phyloP scores from a whole-genome alignment of 2,329 filamentous ascomycete species.

The Fusarium nelsonii region DNA sequence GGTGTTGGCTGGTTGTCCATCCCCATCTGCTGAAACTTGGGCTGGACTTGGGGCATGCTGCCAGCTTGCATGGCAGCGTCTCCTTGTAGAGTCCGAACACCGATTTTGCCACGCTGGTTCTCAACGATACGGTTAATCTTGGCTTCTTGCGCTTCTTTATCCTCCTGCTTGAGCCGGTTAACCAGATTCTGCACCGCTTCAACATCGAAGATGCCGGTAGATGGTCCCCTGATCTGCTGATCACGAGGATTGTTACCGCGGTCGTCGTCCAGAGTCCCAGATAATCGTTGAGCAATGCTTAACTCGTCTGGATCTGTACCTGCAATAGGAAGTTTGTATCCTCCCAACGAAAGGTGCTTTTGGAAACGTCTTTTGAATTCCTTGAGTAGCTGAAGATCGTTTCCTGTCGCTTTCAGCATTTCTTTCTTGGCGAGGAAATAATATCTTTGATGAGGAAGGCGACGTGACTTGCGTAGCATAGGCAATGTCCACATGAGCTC shows the following conservation, averaged over 20 bases:
- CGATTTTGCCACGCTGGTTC: background rate
- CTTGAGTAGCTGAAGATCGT: constrained; percentile 14
- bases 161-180: background rate
- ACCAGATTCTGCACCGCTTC: constrained; percentile 17
- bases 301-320: constrained; percentile 21
- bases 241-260: background rate
- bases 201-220: constrained; percentile 31
- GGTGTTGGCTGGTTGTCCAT: constrained; percentile 21
- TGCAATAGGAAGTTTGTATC: constrained; percentile 37
- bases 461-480: constrained; percentile 42
- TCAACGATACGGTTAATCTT: constrained; percentile 7
- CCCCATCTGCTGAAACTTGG: constrained; percentile 31
- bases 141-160: constrained; percentile 3
- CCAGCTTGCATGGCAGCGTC: constrained; percentile 21
- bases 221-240: constrained; percentile 19
- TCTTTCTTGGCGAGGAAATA: constrained; percentile 43
- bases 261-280: constrained; percentile 38
- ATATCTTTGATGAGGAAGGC: constrained; percentile 34
- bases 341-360: constrained; percentile 19
- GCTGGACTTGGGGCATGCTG: constrained; percentile 6
- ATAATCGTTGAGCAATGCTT: constrained; percentile 36
- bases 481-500: constrained; percentile 42
- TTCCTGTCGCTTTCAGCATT: constrained; percentile 36
- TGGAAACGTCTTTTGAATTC: constrained; percentile 32
- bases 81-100: constrained; percentile 13